phyloP scores from a whole-genome alignment of 2,329 filamentous ascomycete species.

The Paramyrothecium roridum region DNA sequence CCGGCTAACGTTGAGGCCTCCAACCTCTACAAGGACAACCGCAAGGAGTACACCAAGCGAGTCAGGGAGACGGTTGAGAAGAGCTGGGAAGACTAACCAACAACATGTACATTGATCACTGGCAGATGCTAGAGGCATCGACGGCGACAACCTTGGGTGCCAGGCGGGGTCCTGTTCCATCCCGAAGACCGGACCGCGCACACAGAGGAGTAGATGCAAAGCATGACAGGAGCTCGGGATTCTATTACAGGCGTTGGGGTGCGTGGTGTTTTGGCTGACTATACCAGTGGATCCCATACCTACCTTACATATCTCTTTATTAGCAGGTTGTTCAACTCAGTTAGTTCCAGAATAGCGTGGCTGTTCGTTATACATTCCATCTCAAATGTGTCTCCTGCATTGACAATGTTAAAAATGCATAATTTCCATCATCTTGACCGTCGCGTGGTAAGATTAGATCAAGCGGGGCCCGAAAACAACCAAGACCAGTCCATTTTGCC shows the following conservation, averaged over 20 bases:
- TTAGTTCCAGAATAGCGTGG: neutral
- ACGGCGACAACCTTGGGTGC: no score
- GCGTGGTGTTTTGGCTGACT: neutral
- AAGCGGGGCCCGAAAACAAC: neutral
- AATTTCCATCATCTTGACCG: neutral
- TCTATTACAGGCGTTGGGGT: neutral
- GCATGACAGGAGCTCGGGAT: neutral
- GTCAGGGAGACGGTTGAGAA: conserved; percentile 97
- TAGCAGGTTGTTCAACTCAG: neutral
- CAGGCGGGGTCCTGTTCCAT: neutral
- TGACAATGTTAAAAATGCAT: neutral
- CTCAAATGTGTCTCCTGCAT: neutral
- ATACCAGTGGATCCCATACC: neutral
- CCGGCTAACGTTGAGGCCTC: conserved; percentile 97
- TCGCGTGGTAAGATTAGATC: neutral
- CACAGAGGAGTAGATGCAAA: neutral
- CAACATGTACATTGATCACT: neutral
- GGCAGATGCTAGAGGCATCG: no score
- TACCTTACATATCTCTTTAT: neutral
- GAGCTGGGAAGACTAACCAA: conserved; percentile 85
- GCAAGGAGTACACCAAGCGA: conserved; percentile 92
- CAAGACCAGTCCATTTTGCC: neutral
- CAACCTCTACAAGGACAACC: conserved; percentile 97
- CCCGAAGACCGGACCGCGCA: neutral
- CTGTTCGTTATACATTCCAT: neutral